phyloP scores from a whole-genome alignment of 768 basidiomycete genomes.

The Goffeauzyma gilvescens region DNA sequence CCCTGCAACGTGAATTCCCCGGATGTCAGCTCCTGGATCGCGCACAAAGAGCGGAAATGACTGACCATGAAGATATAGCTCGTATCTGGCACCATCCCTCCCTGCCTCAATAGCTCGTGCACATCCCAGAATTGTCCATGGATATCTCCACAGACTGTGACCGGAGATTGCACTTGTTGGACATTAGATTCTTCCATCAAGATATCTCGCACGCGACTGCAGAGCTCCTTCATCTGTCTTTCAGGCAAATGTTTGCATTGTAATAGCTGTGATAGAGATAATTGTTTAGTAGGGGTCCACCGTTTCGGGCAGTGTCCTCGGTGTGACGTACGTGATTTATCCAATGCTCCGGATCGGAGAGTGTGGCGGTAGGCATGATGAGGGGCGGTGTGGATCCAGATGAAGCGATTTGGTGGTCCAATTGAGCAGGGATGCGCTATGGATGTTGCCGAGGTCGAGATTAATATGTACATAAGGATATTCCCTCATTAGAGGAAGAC shows the following conservation, averaged over 20 bases:
- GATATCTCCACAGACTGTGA: slow-evolving; percentile 98
- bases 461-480: no score
- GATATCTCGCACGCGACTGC: slow-evolving; percentile 30
- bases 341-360: slow-evolving; percentile 31
- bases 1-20: slow-evolving; percentile 38
- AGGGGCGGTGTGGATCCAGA: background rate
- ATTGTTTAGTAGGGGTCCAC: background rate
- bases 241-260: slow-evolving; percentile 34
- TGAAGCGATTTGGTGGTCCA: no score
- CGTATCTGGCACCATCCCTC: slow-evolving; percentile 94
- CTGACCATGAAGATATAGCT: slow-evolving; percentile 96
- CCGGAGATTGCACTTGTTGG: slow-evolving; percentile 92
- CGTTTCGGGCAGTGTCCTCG: background rate
- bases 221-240: slow-evolving; percentile 32
- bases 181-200: slow-evolving; percentile 82
- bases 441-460: no score
- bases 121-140: slow-evolving; percentile 99
- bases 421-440: no score
- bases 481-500: no score
- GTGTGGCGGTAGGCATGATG: slow-evolving; percentile 6
- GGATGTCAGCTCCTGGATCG: background rate
- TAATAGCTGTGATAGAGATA: slow-evolving; percentile 20
- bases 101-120: slow-evolving; percentile 82
- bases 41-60: slow-evolving; percentile 3
- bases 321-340: slow-evolving; percentile 25